These are phyloP conservation scores for Bipolaris gigantea DNA, from an alignment of 2,329 filamentous ascomycete genomes.

Conservation along the genomic window DNA sequence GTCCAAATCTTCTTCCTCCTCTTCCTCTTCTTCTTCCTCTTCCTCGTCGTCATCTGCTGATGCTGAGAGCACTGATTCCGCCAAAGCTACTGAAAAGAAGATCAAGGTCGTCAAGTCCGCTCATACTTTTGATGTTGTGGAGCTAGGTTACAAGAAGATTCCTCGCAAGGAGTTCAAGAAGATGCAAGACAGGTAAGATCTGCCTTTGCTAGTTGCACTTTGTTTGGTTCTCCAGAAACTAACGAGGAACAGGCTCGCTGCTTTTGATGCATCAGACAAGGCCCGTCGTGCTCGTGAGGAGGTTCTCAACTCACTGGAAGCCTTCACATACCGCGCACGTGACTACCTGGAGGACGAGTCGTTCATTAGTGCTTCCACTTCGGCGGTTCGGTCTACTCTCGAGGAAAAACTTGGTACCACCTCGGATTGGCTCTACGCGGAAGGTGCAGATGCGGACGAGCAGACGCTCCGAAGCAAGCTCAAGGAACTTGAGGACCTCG, in stretches of 20 bases:
- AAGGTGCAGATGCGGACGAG: constrained; percentile 74
- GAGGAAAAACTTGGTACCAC: constrained; percentile 67
- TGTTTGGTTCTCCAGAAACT: constrained; percentile 6
- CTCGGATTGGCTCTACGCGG: constrained; percentile 90
- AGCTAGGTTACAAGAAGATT: constrained; percentile 57
- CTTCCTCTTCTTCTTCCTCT: constrained; percentile 47
- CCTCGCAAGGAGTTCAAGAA: constrained; percentile 61
- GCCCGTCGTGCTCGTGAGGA: constrained; percentile 79
- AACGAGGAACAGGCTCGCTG: constrained; percentile 62
- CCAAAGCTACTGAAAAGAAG: constrained; percentile 52
- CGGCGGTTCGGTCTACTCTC: constrained; percentile 67
- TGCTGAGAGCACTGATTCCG: constrained; percentile 53
- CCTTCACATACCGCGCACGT: constrained; percentile 84
- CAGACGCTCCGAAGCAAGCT: constrained; percentile 76
- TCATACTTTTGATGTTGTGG: constrained; percentile 51
- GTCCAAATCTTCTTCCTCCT: constrained; percentile 47
- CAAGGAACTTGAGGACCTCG: constrained; percentile 74
- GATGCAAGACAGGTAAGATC: constrained; percentile 60
- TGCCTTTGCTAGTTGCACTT: background rate
- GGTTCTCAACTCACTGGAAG: constrained; percentile 88
- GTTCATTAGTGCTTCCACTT: constrained; percentile 73
- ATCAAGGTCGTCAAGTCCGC: constrained; percentile 57
- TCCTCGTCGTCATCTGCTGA: constrained; percentile 51
- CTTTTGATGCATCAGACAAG: constrained; percentile 84
- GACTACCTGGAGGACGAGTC: constrained; percentile 77